phyloP scores from a whole-genome alignment of 306 rosid species.

The Albizia julibrissin region DNA sequence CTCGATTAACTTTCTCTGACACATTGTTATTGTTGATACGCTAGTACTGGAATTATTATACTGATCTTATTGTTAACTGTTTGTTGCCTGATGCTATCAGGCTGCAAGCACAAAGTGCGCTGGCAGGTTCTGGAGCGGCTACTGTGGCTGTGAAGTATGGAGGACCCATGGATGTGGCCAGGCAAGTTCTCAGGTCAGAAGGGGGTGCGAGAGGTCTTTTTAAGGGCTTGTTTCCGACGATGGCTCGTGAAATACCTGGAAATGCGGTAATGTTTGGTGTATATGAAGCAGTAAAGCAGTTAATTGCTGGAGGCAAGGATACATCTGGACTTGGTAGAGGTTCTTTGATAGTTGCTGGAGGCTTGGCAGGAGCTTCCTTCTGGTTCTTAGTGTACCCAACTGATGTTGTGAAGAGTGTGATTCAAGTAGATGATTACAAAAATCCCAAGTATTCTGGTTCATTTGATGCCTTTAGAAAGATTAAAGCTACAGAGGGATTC shows the following conservation, averaged over 20 bases:
- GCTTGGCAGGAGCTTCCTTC: constrained; percentile 81
- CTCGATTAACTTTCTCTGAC: neutral
- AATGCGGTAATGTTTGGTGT: constrained; percentile 93
- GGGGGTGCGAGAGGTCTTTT: constrained; percentile 90
- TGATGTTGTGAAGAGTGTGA: constrained; percentile 88
- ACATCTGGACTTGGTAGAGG: constrained; percentile 85
- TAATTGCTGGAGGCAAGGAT: constrained; percentile 84
- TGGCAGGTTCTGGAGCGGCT: constrained; percentile 61
- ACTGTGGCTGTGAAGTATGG: constrained; percentile 78
- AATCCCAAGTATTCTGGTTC: constrained; percentile 87
- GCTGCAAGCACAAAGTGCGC: constrained; percentile 93
- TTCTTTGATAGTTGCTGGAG: constrained; percentile 82
- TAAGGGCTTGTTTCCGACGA: constrained; percentile 83
- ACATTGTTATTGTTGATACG: neutral
- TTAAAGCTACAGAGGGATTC: constrained; percentile 68
- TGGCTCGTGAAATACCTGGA: constrained; percentile 95
- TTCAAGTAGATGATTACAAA: constrained; percentile 90
- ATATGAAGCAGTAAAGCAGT: constrained; percentile 75
- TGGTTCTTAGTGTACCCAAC: constrained; percentile 84
- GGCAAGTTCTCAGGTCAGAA: constrained; percentile 80
- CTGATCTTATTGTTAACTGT: constrained; percentile 13
- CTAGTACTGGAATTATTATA: neutral
- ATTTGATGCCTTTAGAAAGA: constrained; percentile 75
- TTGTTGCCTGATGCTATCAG: constrained; percentile 44
- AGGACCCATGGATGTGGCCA: constrained; percentile 96